Conservation (phyloP, 345 rosid genomes). For the Brassica carinata region DNA sequence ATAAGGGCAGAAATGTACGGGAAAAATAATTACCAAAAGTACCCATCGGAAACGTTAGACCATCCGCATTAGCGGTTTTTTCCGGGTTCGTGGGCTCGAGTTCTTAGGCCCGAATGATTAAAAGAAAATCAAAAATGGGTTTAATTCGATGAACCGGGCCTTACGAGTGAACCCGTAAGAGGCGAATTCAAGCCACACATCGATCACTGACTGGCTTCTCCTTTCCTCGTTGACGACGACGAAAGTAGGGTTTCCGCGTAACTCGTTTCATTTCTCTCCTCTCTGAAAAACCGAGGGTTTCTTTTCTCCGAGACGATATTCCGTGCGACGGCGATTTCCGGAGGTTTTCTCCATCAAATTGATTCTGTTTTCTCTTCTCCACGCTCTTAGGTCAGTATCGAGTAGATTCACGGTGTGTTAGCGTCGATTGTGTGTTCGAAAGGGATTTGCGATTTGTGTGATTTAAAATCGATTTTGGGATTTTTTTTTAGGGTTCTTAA, state of each 20-base stretch:
- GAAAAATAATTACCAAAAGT: constrained; percentile 10
- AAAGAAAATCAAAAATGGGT: too few relatives aligned
- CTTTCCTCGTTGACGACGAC: neutral
- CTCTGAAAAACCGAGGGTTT: neutral
- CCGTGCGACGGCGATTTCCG: neutral
- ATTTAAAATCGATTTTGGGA: neutral
- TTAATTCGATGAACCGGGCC: too few relatives aligned
- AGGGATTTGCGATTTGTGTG: neutral
- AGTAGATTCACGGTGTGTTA: neutral
- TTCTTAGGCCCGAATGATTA: neutral
- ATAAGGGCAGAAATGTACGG: neutral
- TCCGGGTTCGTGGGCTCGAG: neutral
- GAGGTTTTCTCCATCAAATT: neutral
- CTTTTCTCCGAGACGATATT: neutral
- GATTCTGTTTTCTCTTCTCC: neutral
- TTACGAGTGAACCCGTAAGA: too few relatives aligned
- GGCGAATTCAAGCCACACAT: neutral
- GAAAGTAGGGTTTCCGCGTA: neutral
- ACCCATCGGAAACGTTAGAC: neutral
- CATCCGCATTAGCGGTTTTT: neutral
- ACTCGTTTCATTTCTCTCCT: neutral
- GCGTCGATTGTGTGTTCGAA: neutral
- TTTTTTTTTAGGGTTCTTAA: neutral
- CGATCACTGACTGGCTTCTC: neutral
- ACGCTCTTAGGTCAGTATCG: neutral